A percentile compares a stretch with the other conserved stretches of the same genome.
These are phyloP conservation scores for Lecanoromycetidae sp. DNA, from an alignment of 2,329 filamentous ascomycete genomes.

Conservation along the genomic window DNA sequence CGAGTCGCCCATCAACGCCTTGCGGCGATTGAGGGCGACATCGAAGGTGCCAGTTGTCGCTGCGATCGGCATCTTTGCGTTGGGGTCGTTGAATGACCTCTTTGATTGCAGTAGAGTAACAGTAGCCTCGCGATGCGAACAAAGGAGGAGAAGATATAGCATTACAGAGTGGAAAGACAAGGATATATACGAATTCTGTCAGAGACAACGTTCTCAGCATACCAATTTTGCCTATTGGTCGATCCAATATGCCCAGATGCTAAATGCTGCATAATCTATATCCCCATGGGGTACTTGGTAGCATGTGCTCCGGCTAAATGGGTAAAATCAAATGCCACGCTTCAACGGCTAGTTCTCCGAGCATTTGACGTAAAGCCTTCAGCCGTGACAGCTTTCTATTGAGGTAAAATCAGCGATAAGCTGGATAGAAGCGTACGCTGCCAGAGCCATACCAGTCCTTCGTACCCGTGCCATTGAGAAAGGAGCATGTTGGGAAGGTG, in stretches of 20 bases:
- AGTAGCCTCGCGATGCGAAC: not conserved
- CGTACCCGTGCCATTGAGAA: too few species aligned
- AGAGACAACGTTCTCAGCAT: not conserved
- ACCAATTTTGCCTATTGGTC: too few species aligned
- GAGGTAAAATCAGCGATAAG: too few species aligned
- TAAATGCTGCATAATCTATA: not conserved
- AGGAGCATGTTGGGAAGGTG: too few species aligned
- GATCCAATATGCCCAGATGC: too few species aligned
- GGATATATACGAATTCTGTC: not conserved
- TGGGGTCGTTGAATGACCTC: not conserved
- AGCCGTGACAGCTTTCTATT: too few species aligned
- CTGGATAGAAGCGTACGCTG: too few species aligned
- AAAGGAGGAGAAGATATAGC: not conserved
- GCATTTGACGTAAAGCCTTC: too few species aligned
- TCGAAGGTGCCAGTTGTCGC: not conserved
- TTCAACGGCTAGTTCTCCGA: too few species aligned
- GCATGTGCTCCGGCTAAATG: not conserved
- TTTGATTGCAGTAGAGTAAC: not conserved
- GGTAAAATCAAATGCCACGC: too few species aligned
- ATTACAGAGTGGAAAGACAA: not conserved
- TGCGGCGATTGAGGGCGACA: slow-evolving; percentile 39
- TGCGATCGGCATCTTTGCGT: not conserved
- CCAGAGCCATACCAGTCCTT: too few species aligned
- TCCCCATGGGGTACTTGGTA: not conserved
- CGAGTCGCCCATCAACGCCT: slow-evolving; percentile 42